phyloP scores from a whole-genome alignment of 2,329 filamentous ascomycete species.

The Pestalotiopsis sp. region DNA sequence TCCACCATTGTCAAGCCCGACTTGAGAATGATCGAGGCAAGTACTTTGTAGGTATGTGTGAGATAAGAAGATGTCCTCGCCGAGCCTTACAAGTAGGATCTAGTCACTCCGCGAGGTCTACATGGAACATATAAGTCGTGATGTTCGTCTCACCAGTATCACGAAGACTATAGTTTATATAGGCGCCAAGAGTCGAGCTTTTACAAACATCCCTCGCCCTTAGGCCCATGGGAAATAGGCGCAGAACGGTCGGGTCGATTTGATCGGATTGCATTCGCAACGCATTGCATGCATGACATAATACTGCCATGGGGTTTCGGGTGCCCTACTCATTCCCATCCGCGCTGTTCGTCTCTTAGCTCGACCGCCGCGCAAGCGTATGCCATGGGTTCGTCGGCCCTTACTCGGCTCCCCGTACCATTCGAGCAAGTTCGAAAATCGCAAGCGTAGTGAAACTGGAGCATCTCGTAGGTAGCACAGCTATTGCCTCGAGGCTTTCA shows the following conservation, averaged over 20 bases:
- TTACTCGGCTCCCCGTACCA: conserved; percentile 6
- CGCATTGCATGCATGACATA: conserved; percentile 6
- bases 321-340: not conserved
- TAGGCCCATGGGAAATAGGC: not conserved
- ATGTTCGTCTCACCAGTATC: too few relatives aligned
- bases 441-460: not conserved
- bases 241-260: not conserved
- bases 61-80: too few relatives aligned
- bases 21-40: not conserved
- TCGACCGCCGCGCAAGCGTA: conserved; percentile 4
- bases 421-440: not conserved
- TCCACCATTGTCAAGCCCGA: not conserved
- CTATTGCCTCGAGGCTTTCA: too few relatives aligned
- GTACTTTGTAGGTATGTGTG: too few relatives aligned
- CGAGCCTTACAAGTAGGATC: too few relatives aligned
- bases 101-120: too few relatives aligned
- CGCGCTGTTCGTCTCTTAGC: not conserved
- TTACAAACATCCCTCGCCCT: not conserved
- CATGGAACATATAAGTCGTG: too few relatives aligned
- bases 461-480: not conserved
- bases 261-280: not conserved
- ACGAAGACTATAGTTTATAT: too few relatives aligned
- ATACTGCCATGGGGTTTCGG: not conserved
- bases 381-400: conserved; percentile 9
- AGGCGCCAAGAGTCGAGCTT: not conserved